Base-by-base conservation (phyloP, 2,329 filamentous ascomycete species). In the Xylariales sp. region DNA sequence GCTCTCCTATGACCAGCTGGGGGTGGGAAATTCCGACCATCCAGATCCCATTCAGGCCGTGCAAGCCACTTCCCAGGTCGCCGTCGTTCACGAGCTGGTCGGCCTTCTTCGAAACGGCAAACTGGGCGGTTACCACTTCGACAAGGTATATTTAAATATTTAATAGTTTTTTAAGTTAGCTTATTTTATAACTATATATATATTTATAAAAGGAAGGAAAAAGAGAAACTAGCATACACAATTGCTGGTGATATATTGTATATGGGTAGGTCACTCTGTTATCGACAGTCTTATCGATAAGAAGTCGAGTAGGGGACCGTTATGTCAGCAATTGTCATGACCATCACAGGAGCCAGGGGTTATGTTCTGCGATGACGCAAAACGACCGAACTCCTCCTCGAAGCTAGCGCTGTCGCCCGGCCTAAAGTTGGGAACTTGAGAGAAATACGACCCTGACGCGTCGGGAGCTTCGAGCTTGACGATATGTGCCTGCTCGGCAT, bases 1-100 rank as follows among this genome's bases (percentile, higher is more conserved):
- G 1, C 78, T 83, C 74, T 77, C 76, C 62, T 82, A 82, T 73
- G 81, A 83, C 70, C 80, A 81, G 57, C 77, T 83, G 9, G 81
- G 80, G 36, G 75, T 76, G 1, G 81, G 80, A 1, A 65, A 65
- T 8, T 81, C 79, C 30, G 73, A 75, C 52, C 79, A 80, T 56
- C 78, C 80, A 6, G 80, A 82, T 64, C 76, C 79, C 10, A 72
- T 80, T 53, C 73, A 79, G 48, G 73, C 75, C 52, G 78, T 82
- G 32, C 80, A 83, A 70, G 75, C 75, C 7, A 72, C 76, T 23
- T 62, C 81, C 30, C 77, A 83, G 64, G 73, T 79, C 64, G 78
- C 78, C 30, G 76, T 82, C 58, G 73, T 74, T 4, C 77, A 81
- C 64, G 56, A 71, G n/a, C 73, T 83, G 34, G 74, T 77, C 36